Conservation (phyloP, 805 yeast genomes). For the Komagataella phaffii region DNA sequence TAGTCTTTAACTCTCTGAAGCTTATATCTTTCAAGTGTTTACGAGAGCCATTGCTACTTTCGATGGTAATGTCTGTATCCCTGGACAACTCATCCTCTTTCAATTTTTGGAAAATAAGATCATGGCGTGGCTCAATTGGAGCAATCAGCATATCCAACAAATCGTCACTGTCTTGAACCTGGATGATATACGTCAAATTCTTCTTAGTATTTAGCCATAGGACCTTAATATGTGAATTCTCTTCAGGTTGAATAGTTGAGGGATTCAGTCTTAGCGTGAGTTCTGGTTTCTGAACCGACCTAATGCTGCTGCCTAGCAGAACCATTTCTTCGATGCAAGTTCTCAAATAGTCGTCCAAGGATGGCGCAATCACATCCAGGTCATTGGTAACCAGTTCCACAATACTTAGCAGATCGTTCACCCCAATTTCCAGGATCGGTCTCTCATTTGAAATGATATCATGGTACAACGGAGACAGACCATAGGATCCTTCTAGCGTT, state of each 20-base stretch:
- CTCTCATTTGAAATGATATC: slow-evolving; percentile 42
- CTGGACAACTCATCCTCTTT: slow-evolving; percentile 26
- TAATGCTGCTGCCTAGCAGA: background rate
- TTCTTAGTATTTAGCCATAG: slow-evolving; percentile 69
- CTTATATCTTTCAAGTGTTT: slow-evolving; percentile 35
- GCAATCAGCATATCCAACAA: slow-evolving; percentile 57
- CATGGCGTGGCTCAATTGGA: slow-evolving; percentile 59
- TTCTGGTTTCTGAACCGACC: background rate
- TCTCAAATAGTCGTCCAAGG: slow-evolving; percentile 30
- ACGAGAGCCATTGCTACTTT: slow-evolving; percentile 28
- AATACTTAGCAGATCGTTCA: slow-evolving; percentile 29
- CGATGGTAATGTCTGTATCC: slow-evolving; percentile 13
- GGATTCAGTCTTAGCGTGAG: background rate
- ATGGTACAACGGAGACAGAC: slow-evolving; percentile 44
- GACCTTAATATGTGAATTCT: slow-evolving; percentile 44
- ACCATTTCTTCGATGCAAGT: slow-evolving; percentile 3
- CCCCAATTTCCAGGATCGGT: slow-evolving; percentile 29
- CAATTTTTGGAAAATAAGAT: slow-evolving; percentile 43
- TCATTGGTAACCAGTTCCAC: slow-evolving; percentile 27
- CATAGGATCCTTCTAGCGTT: slow-evolving; percentile 46
- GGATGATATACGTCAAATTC: slow-evolving; percentile 67
- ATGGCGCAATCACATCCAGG: slow-evolving; percentile 28
- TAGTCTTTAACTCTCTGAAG: slow-evolving; percentile 67
- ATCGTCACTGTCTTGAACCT: slow-evolving; percentile 63
- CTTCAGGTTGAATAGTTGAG: slow-evolving; percentile 4